Conservation (phyloP, 805 yeast genomes). For the Starmera dryadoides region DNA sequence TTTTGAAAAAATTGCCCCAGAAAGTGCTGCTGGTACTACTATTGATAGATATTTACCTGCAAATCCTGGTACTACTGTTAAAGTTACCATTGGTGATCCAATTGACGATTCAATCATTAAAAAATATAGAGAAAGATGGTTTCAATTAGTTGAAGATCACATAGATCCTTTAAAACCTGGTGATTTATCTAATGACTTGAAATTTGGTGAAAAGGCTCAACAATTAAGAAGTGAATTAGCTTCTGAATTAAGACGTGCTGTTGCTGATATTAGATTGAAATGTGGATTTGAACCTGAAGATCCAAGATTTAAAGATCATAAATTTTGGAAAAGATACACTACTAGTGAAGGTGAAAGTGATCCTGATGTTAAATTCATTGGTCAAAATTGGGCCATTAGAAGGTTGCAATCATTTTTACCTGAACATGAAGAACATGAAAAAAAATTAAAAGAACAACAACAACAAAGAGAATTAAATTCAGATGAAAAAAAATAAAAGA, state of each 20-base stretch:
- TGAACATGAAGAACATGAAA: constrained; percentile 15
- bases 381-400: constrained; percentile 77
- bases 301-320: constrained; percentile 54
- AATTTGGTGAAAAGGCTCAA: constrained; percentile 56
- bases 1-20: constrained; percentile 82
- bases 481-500: too few species aligned
- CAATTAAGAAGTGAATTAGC: constrained; percentile 67
- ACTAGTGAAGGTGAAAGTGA: constrained; percentile 56
- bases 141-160: constrained; percentile 46
- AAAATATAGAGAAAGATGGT: constrained; percentile 65
- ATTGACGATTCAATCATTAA: constrained; percentile 54
- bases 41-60: constrained; percentile 53
- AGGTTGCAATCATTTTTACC: constrained; percentile 47
- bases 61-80: constrained; percentile 59
- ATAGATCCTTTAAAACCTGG: constrained; percentile 40
- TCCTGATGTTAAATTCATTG: constrained; percentile 64
- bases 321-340: constrained; percentile 72
- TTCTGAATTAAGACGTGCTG: constrained; percentile 54
- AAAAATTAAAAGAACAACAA: background rate
- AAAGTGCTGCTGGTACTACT: constrained; percentile 46
- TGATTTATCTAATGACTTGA: constrained; percentile 57
- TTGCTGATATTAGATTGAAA: constrained; percentile 37
- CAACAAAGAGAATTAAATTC: background rate
- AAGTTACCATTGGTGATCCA: constrained; percentile 65
- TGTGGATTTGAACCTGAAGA: constrained; percentile 55